Evolutionary conservation across 2,329 filamentous ascomycete species (phyloP).

Genomic region (Aspergillus ochraceoroseus): DNA sequence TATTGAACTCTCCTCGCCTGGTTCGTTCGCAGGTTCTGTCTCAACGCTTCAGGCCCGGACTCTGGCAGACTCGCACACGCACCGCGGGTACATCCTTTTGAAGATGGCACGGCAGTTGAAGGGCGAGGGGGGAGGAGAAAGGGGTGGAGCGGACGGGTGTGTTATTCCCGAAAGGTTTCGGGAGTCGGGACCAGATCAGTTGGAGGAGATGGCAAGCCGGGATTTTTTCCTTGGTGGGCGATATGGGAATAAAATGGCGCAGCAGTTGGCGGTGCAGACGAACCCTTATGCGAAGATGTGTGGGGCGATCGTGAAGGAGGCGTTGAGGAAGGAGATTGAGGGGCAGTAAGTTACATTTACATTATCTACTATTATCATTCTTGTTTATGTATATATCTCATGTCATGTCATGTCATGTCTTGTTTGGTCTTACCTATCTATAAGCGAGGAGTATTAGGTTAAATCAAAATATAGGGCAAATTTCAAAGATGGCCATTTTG

Average conservation of each 20-base stretch:
- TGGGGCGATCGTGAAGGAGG: conserved; percentile 58
- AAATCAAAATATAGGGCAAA: no score
- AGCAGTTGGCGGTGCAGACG: conserved; percentile 55
- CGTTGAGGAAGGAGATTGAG: conserved; percentile 52
- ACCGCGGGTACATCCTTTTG: conserved; percentile 47
- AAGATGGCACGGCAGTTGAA: conserved; percentile 20
- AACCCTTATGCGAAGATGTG: conserved; percentile 62
- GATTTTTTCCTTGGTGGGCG: conserved; percentile 52
- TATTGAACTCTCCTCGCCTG: conserved; percentile 45
- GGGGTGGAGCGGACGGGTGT: conserved; percentile 26
- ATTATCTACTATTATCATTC: not conserved
- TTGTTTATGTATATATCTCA: no score
- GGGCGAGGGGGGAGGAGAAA: not conserved
- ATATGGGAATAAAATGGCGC: conserved; percentile 54
- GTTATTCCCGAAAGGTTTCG: not conserved
- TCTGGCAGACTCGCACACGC: conserved; percentile 53
- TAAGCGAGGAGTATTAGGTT: no score
- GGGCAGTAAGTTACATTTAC: conserved; percentile 18
- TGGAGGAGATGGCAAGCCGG: conserved; percentile 54
- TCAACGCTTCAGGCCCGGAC: conserved; percentile 48
- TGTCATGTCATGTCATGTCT: no score
- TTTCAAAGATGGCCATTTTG: not conserved
- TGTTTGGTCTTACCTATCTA: no score
- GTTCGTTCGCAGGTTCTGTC: conserved; percentile 38
- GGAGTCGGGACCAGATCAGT: conserved; percentile 26